phyloP scores from a whole-genome alignment of 179 eudicot species.

The Beta macrorhiza region DNA sequence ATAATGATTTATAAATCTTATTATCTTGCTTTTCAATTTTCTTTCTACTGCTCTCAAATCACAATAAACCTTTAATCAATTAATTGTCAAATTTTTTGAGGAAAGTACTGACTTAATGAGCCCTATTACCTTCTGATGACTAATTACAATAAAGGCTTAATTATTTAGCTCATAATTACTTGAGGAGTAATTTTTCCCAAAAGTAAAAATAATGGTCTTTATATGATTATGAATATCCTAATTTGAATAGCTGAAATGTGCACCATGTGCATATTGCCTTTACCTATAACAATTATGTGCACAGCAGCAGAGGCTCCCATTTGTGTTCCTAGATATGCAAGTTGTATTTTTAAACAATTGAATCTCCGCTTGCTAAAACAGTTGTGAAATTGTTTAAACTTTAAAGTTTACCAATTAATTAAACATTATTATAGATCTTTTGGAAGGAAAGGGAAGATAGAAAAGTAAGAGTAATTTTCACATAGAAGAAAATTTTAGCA shows the following conservation, averaged over 20 bases:
- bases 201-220: neutral
- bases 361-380: too few species aligned
- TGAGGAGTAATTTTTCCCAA: too few species aligned
- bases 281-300: slow-evolving; percentile 36
- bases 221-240: neutral
- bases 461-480: slow-evolving; percentile 1
- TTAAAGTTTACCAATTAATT: neutral
- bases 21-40: slow-evolving; percentile 21
- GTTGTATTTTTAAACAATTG: neutral
- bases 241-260: slow-evolving; percentile 20
- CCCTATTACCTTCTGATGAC: neutral
- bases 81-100: neutral
- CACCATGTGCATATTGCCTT: slow-evolving; percentile 28
- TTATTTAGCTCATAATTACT: too few species aligned
- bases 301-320: slow-evolving; percentile 26
- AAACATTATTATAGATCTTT: neutral
- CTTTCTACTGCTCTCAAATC: neutral
- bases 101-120: slow-evolving; percentile 13
- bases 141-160: neutral
- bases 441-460: slow-evolving; percentile 8
- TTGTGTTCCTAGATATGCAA: slow-evolving; percentile 24
- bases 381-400: too few species aligned
- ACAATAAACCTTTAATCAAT: neutral
- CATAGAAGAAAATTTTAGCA: neutral
- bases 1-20: slow-evolving; percentile 18